A percentile compares a stretch with the other conserved stretches of the same genome.
phyloP scores from a whole-genome alignment of 2,329 filamentous ascomycete genomes.

The Golovinomyces cichoracearum region DNA sequence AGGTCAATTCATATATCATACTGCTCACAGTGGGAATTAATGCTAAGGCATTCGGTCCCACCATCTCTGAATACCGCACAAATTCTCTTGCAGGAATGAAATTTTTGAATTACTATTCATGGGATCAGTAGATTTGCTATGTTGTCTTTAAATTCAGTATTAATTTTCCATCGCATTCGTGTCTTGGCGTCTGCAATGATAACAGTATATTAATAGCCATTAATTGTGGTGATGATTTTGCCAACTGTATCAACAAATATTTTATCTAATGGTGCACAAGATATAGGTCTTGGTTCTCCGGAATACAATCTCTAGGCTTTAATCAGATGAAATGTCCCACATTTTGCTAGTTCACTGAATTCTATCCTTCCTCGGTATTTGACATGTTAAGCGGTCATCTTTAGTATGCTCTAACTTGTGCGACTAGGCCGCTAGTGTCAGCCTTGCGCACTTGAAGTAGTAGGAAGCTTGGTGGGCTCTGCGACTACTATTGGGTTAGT shows the following conservation, averaged over 20 bases:
- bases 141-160: neutral
- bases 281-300: neutral
- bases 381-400: neutral
- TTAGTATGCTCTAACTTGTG: neutral
- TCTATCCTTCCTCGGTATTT: neutral
- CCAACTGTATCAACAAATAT: constrained; percentile 1
- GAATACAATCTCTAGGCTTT: neutral
- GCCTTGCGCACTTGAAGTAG: neutral
- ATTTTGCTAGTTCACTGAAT: neutral
- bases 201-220: neutral
- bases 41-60: neutral
- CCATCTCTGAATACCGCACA: neutral
- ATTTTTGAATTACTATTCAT: neutral
- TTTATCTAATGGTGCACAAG: neutral
- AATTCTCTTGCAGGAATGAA: too few relatives aligned
- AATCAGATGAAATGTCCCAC: neutral
- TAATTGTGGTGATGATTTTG: neutral
- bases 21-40: neutral
- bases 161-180: neutral
- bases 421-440: neutral
- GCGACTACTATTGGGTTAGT: neutral
- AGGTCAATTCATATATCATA: neutral
- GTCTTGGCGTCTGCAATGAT: neutral
- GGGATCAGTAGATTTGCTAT: neutral
- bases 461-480: neutral